Conservation (phyloP, 768 basidiomycete genomes). For the Suillus bovinus region DNA sequence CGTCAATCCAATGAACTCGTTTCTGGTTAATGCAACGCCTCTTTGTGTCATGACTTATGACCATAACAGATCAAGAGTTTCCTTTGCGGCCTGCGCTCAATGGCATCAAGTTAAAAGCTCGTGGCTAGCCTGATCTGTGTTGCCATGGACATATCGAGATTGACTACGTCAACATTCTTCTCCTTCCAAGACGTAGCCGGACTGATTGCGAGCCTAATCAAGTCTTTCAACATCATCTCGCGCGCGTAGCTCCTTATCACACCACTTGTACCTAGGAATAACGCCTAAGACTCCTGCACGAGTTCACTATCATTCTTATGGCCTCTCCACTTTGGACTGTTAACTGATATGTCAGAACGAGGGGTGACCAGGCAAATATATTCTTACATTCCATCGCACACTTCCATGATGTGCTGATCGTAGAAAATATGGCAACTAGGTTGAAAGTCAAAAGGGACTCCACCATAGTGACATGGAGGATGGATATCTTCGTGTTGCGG, state of each 20-base stretch:
- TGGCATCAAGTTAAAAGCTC: not conserved
- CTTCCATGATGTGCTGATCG: conserved; percentile 5
- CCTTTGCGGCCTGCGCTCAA: not conserved
- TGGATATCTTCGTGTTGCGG: not conserved
- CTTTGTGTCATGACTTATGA: not conserved
- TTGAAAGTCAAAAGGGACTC: conserved; percentile 9
- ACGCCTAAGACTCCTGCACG: conserved; percentile 6
- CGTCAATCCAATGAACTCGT: conserved; percentile 65
- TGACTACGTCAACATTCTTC: not conserved
- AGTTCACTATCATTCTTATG: conserved; percentile 10
- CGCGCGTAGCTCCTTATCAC: not conserved
- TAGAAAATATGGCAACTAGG: conserved; percentile 13
- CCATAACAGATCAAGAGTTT: not conserved
- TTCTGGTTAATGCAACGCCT: not conserved
- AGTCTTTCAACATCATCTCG: not conserved
- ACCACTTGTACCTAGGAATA: conserved; percentile 1
- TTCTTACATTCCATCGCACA: conserved; percentile 10
- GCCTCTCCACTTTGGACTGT: conserved; percentile 9
- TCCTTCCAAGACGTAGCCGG: not conserved
- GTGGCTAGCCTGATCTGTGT: not conserved
- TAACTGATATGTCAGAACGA: not conserved
- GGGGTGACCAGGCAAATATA: not conserved
- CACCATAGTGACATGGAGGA: not conserved
- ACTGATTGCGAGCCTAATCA: not conserved
- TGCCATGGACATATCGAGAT: not conserved